Evolutionary conservation across 139 green algal species (phyloP).

Genomic region (Chlorella sp.): DNA sequence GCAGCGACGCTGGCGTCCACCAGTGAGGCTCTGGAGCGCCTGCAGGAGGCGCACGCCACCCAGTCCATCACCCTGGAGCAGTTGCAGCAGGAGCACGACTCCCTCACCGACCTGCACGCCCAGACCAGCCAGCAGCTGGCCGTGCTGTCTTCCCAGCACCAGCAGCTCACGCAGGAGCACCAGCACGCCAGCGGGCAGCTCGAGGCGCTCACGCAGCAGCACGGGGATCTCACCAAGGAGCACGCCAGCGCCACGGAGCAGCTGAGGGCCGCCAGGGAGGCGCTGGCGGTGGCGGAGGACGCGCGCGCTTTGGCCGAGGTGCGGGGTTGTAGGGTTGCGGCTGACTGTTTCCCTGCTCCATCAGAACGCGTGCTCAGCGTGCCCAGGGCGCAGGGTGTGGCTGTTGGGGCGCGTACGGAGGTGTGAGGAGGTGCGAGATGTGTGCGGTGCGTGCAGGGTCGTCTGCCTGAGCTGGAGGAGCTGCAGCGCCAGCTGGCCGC

Average conservation of each 20-base stretch:
- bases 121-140: not conserved
- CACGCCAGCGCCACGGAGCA: not conserved
- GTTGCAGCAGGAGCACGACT: slow-evolving; percentile 11
- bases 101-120: slow-evolving; percentile 9
- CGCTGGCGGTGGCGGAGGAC: slow-evolving; percentile 8
- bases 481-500: slow-evolving; percentile 31
- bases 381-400: too few relatives aligned
- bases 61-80: not conserved
- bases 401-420: too few relatives aligned
- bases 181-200: not conserved
- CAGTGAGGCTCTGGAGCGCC: slow-evolving; percentile 1
- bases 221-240: not conserved
- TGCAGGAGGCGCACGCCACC: not conserved
- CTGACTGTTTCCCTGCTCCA: too few relatives aligned
- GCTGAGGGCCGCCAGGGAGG: not conserved
- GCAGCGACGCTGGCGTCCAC: slow-evolving; percentile 12
- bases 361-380: too few relatives aligned
- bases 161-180: not conserved
- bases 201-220: not conserved
- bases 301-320: slow-evolving; percentile 15
- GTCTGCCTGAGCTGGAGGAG: slow-evolving; percentile 55
- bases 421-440: too few relatives aligned
- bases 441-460: slow-evolving; percentile 24
- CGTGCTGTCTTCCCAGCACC: not conserved
- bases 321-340: too few relatives aligned